Conservation (phyloP, 192 early-diverging fungal genomes). For the Backusella sp. region DNA sequence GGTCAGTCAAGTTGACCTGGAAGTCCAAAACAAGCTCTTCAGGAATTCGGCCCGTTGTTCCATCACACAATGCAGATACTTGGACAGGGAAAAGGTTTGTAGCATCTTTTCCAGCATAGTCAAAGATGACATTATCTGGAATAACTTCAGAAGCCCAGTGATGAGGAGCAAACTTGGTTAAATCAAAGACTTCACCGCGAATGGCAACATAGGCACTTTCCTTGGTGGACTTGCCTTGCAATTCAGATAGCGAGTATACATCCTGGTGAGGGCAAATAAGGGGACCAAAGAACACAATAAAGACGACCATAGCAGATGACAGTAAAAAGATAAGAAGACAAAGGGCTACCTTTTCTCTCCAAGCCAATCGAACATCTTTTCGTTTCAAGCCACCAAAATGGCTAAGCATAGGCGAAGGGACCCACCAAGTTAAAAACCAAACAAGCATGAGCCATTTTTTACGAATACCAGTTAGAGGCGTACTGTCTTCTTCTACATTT, state of each 20-base stretch:
- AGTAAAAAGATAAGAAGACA: conserved; percentile 83
- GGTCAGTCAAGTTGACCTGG: conserved; percentile 46
- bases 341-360: conserved; percentile 97
- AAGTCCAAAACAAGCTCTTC: conserved; percentile 48
- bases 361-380: conserved; percentile 83
- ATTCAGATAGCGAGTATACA: conserved; percentile 68
- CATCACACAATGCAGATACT: conserved; percentile 63
- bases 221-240: conserved; percentile 31
- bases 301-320: conserved; percentile 81
- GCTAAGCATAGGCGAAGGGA: conserved; percentile 71
- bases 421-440: conserved; percentile 76
- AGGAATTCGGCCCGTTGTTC: conserved; percentile 53
- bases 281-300: conserved; percentile 76
- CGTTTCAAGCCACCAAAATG: conserved; percentile 78
- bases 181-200: conserved; percentile 81
- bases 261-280: conserved; percentile 75
- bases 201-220: conserved; percentile 65
- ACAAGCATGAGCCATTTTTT: conserved; percentile 85
- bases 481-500: conserved; percentile 10
- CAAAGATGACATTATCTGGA: conserved; percentile 22
- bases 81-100: conserved; percentile 75
- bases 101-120: conserved; percentile 61
- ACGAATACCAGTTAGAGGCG: conserved; percentile 53
- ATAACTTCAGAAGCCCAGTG: conserved; percentile 54
- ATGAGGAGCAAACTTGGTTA: conserved; percentile 61